Base-by-base conservation (phyloP, 1,284 basidiomycete genomes). In the Ceratorhiza oryzae-sativae region DNA sequence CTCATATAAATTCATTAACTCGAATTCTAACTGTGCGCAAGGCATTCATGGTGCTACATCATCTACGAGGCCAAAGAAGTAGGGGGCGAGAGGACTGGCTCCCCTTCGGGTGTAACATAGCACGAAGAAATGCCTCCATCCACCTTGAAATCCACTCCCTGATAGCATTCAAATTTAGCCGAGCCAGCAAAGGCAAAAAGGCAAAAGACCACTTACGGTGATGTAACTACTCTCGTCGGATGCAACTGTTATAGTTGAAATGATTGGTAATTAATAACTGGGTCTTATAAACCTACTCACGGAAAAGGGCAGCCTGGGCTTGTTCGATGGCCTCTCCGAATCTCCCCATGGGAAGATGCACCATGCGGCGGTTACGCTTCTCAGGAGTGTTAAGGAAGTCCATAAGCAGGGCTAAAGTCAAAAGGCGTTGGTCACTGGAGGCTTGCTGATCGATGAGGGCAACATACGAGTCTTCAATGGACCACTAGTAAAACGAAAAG, bases 381-480 rank as follows among this genome's bases (percentile, higher is more conserved):
- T 99, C 96, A 51, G 91, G 86, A n/a, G 97, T 98, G 82, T 98
- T 89, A 77, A 99, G 87, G 86, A 96, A 98, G 81, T 98, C 91
- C 96, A 99, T 99, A 36, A 99, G 85, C 39, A 98, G 87, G 42
- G 95, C 93, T 92, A 73, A 73, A 56, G 25, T 18, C 34, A 55
- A 30, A 30, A n/a, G n/a, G n/a, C n/a, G n/a, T n/a, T 30, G 27
- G 51, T 55, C 25, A 39, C 13, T 6, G 6, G 36, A 39, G 25
- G 34, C 56, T 45, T 20, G 39, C 75, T 51, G 53, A 59, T 61
- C 51, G 25, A 27, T 23, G 30, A 34, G n/a, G 6, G 42, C 42
- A 3, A 79, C 90, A 81, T 80, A 93, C 92, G 94, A 27, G 95
- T 97, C 81, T 92, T 93, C 75, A 97, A 85, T 55, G 95, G 95